Evolutionary conservation across 1,139 yeast genomes (phyloP), one percentile per base, ranked within the genome.

Genomic region (Diutina pseudorugosa): DNA sequence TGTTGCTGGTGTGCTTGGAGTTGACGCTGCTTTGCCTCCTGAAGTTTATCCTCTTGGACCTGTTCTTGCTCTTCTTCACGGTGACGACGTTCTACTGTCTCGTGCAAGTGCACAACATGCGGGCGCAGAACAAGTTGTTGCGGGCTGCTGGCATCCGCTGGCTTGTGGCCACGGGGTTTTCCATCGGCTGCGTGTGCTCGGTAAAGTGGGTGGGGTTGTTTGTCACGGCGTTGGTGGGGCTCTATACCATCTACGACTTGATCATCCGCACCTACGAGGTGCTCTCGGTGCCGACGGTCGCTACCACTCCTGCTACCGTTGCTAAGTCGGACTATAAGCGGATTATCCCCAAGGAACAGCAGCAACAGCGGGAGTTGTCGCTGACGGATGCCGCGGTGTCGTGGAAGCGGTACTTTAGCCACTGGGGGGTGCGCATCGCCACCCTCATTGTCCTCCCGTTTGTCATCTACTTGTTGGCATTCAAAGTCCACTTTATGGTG

Each of bases 401-500:
- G 4, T 52, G 61, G 60, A 62, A 60, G 43, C 67, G 65, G 16
- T 86, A 87, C 62, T 58, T 70, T 9, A 60, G 61, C 21, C 95
- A 88, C 67, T 93, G 98, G 98, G 48, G 73, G 0, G 65, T 80
- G 4, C 76, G 98, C 60, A 74, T 84, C n/a, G 53, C 76, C 2
- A 67, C 82, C 16, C 72, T 94, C 62, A 89, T 93, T 41, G 49
- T 85, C 0, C 68, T 90, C n/a, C 99, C 99, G 1, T 63, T 80
- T 50, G 47, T 76, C 36, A 77, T 93, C 20, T 93, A 91, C 62
- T 66, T 85, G 58, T 61, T 76, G 14, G 79, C 84, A 60, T 93
- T 93, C 73, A 86, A 83, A 66, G 71, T 86, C 51, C 99, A 93
- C 66, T 93, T 93, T 61, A 59, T 73, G 19, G 71, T 91, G 36